Percentiles rank a stretch among this genome's conserved stretches.
Evolutionary conservation across 83 land plant genomes (phyloP).

Genomic region (Larix sibirica): DNA sequence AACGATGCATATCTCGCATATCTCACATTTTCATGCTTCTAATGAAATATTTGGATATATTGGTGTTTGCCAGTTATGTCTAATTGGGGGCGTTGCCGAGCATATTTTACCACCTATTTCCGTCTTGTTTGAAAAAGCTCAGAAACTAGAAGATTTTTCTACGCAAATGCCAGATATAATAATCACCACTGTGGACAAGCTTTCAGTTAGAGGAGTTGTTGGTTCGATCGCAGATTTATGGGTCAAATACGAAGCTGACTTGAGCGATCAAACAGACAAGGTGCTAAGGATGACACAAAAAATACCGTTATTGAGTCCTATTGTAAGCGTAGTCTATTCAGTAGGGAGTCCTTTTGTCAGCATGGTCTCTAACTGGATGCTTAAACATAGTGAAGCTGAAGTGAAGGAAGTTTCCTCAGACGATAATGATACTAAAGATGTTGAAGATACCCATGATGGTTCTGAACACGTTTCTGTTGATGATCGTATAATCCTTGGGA

Average conservation of each 20-base stretch:
- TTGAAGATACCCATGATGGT: background rate
- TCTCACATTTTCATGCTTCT: background rate
- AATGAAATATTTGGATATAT: background rate
- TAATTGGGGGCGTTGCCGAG: background rate
- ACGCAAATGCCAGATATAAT: constrained; percentile 8
- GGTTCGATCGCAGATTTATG: constrained; percentile 9
- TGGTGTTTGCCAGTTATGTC: constrained; percentile 7
- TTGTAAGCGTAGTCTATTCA: background rate
- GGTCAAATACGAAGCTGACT: background rate
- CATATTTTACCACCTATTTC: background rate
- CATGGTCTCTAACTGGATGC: constrained; percentile 8
- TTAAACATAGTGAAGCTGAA: constrained; percentile 8
- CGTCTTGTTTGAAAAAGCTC: background rate
- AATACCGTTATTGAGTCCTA: constrained; percentile 2
- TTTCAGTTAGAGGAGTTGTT: background rate
- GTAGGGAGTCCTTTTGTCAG: background rate
- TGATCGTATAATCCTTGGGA: background rate
- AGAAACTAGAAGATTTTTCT: background rate
- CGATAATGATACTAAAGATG: background rate
- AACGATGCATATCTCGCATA: background rate
- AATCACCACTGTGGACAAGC: background rate
- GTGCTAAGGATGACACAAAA: constrained; percentile 6
- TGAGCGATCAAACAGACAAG: background rate
- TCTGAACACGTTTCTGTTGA: no score
- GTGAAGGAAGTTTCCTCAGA: constrained; percentile 1